These are phyloP conservation scores for Diatrype stigma DNA, from an alignment of 2,329 filamentous ascomycete species.

Conservation along the genomic window DNA sequence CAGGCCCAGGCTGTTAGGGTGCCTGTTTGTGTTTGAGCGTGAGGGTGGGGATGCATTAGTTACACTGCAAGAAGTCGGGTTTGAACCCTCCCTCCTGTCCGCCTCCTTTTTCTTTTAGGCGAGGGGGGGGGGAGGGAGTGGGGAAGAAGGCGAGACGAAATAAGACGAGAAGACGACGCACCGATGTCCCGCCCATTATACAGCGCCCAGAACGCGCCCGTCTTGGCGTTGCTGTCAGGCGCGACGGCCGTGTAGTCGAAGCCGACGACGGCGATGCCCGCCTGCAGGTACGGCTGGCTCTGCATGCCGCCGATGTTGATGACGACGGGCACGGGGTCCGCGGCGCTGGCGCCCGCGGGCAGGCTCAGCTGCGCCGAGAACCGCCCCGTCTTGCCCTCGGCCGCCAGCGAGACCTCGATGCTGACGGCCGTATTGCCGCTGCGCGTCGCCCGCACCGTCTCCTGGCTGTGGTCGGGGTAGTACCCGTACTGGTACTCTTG, in stretches of 20 bases:
- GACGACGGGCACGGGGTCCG: conserved; percentile 38
- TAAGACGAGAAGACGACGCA: conserved; percentile 16
- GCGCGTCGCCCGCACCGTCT: conserved; percentile 43
- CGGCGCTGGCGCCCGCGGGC: conserved; percentile 30
- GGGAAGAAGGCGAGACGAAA: background rate
- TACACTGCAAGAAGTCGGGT: too few species aligned
- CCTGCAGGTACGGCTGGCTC: conserved; percentile 40
- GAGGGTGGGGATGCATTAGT: too few species aligned
- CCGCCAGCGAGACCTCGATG: conserved; percentile 38
- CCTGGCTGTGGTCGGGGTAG: conserved; percentile 44
- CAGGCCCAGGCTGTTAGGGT: conserved; percentile 52
- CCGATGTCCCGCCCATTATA: conserved; percentile 46
- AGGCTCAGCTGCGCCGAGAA: conserved; percentile 40
- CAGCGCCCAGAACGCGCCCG: conserved; percentile 45
- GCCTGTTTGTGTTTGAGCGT: too few species aligned
- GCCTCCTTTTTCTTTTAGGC: too few species aligned
- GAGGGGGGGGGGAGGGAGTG: too few species aligned
- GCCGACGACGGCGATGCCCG: conserved; percentile 44
- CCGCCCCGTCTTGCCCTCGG: conserved; percentile 38
- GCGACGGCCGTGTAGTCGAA: conserved; percentile 46
- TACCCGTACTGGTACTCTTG: conserved; percentile 50
- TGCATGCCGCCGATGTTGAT: conserved; percentile 48
- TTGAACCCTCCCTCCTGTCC: too few species aligned
- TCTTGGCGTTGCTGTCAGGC: conserved; percentile 45
- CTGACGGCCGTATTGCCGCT: conserved; percentile 37